Conservation (phyloP, 2,329 filamentous ascomycete species). For the Microdochium bolleyi region DNA sequence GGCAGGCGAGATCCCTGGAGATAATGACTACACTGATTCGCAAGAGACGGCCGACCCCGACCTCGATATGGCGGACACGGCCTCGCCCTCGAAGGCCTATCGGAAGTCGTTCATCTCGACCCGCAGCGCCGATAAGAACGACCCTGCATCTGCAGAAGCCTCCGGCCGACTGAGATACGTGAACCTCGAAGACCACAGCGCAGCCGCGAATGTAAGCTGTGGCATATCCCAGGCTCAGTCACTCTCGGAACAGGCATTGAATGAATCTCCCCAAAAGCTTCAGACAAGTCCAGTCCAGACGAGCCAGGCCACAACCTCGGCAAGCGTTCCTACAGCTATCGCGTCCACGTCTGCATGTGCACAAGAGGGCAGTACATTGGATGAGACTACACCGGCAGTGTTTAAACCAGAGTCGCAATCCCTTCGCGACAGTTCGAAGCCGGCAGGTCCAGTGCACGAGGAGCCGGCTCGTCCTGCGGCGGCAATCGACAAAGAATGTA, state of each 20-base stretch:
- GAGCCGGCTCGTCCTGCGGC: neutral
- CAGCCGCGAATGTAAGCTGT: neutral
- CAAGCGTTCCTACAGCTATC: neutral
- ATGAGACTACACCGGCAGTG: neutral
- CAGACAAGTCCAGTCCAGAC: neutral
- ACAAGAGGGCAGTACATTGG: neutral
- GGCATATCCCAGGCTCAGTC: neutral
- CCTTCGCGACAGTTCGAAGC: neutral
- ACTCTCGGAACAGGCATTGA: neutral
- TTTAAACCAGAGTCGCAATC: neutral
- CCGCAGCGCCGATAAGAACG: neutral
- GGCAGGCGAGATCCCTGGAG: constrained; percentile 14
- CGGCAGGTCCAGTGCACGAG: neutral
- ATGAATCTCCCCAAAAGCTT: neutral
- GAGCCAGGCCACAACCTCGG: neutral
- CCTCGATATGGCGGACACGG: constrained; percentile 2
- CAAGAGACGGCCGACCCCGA: constrained; percentile 8
- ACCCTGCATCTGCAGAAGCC: neutral
- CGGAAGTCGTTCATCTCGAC: constrained; percentile 4
- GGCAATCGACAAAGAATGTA: neutral
- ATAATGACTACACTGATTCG: constrained; percentile 14
- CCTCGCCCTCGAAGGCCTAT: neutral
- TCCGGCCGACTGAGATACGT: neutral
- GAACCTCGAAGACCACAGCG: neutral
- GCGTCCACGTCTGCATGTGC: neutral